Conservation (phyloP, 306 rosid genomes). For the Hippophae gyantsensis region DNA sequence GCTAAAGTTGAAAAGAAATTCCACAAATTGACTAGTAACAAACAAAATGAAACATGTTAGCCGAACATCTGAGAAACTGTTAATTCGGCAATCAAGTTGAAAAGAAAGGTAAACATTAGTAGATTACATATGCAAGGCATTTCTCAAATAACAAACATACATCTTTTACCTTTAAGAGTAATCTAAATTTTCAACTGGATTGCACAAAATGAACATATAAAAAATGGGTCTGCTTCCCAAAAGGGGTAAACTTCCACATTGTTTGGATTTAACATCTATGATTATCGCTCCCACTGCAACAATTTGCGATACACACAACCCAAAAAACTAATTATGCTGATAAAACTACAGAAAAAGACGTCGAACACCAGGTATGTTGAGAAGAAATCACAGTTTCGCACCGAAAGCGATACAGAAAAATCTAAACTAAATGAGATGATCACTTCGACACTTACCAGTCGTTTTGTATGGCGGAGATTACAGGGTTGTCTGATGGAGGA, state of each 20-base stretch:
- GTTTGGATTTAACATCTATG: not conserved
- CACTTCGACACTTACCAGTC: constrained; percentile 42
- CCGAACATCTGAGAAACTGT: not conserved
- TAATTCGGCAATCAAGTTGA: not conserved
- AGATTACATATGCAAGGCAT: not conserved
- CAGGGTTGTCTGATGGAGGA: constrained; percentile 38
- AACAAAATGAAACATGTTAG: not conserved
- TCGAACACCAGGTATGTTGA: not conserved
- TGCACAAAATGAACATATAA: too few relatives aligned
- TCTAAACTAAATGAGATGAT: not conserved
- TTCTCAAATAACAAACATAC: not conserved
- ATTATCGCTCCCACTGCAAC: too few relatives aligned
- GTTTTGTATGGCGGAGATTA: constrained; percentile 55
- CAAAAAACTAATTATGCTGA: too few relatives aligned
- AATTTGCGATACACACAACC: too few relatives aligned
- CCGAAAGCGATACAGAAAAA: not conserved
- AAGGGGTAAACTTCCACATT: not conserved
- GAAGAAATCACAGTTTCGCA: not conserved
- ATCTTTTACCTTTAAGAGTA: not conserved
- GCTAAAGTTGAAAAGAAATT: not conserved
- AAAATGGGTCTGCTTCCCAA: not conserved
- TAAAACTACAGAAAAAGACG: too few relatives aligned
- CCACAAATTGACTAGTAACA: not conserved
- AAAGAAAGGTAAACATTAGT: not conserved
- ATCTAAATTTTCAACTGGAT: not conserved